Conservation (phyloP, 2,329 filamentous ascomycete genomes). For the Volutella citrinella region DNA sequence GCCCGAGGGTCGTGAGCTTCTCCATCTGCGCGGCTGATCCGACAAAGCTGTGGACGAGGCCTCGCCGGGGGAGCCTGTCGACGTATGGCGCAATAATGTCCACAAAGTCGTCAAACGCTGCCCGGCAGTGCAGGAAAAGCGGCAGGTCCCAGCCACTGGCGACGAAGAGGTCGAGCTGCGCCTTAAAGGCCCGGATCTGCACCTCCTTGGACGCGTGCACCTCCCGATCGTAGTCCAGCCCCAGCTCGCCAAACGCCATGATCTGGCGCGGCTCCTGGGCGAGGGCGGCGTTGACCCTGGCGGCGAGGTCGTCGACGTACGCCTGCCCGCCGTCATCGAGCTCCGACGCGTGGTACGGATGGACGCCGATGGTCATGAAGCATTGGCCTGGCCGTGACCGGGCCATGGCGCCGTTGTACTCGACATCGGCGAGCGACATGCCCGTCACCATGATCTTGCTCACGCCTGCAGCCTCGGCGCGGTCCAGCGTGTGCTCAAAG, state of each 20-base stretch:
- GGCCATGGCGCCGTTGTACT: constrained; percentile 26
- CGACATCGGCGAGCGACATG: constrained; percentile 31
- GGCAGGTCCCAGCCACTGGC: constrained; percentile 22
- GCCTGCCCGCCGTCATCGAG: constrained; percentile 30
- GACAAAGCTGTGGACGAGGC: constrained; percentile 25
- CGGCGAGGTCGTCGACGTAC: constrained; percentile 20
- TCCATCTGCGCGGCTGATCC: constrained; percentile 22
- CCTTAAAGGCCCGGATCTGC: constrained; percentile 21
- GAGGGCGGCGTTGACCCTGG: constrained; percentile 22
- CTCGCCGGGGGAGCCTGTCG: constrained; percentile 19
- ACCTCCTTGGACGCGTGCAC: constrained; percentile 36
- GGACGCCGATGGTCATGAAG: constrained; percentile 46
- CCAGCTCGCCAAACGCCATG: constrained; percentile 47
- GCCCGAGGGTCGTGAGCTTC: constrained; percentile 17
- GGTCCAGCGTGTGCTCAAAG: constrained; percentile 39
- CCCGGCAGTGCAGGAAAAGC: constrained; percentile 24
- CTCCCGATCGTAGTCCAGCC: constrained; percentile 48
- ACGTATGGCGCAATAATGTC: constrained; percentile 38
- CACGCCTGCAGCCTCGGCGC: constrained; percentile 39
- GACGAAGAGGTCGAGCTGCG: constrained; percentile 24
- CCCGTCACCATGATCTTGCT: constrained; percentile 40
- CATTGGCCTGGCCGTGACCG: constrained; percentile 30
- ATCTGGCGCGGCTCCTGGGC: constrained; percentile 27
- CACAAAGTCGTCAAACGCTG: constrained; percentile 25
- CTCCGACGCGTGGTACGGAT: constrained; percentile 48